Percentiles rank a stretch among this genome's conserved stretches.
Evolutionary conservation across 129 eudicot species (phyloP).

Genomic region (carrot (Daucus carota)): DNA sequence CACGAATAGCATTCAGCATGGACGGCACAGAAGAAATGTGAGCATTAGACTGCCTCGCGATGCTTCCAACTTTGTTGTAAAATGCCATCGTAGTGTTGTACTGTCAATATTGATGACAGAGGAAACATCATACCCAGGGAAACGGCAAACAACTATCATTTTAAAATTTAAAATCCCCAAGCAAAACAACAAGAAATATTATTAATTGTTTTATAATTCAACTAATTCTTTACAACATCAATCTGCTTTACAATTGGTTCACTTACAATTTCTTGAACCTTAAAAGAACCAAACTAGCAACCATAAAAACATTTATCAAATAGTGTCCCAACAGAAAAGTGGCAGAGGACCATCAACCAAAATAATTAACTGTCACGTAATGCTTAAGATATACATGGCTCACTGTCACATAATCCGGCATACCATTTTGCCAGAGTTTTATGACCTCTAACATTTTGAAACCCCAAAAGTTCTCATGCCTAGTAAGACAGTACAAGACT

Average conservation of each 20-base stretch:
- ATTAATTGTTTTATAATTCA: not conserved
- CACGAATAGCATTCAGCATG: constrained; percentile 53
- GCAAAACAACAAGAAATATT: not conserved
- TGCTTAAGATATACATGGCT: not conserved
- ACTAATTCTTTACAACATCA: not conserved
- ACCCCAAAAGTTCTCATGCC: not conserved
- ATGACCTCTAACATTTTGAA: not conserved
- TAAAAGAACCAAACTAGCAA: not conserved
- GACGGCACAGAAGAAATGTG: constrained; percentile 26
- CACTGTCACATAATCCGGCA: not conserved
- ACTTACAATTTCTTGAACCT: not conserved
- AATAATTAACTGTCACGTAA: not conserved
- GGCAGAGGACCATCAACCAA: not conserved
- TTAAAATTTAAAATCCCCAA: not conserved
- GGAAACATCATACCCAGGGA: constrained; percentile 7
- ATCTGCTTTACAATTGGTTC: not conserved
- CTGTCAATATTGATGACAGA: not conserved
- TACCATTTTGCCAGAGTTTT: not conserved
- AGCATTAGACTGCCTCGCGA: constrained; percentile 33
- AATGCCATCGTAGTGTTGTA: constrained; percentile 51
- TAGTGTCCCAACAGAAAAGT: not conserved
- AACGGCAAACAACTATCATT: not conserved
- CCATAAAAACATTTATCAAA: not conserved
- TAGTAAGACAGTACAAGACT: not conserved
- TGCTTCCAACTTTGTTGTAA: constrained; percentile 51